Conservation (phyloP, 148 eudicot species). For the Amaranthus palmeri region DNA sequence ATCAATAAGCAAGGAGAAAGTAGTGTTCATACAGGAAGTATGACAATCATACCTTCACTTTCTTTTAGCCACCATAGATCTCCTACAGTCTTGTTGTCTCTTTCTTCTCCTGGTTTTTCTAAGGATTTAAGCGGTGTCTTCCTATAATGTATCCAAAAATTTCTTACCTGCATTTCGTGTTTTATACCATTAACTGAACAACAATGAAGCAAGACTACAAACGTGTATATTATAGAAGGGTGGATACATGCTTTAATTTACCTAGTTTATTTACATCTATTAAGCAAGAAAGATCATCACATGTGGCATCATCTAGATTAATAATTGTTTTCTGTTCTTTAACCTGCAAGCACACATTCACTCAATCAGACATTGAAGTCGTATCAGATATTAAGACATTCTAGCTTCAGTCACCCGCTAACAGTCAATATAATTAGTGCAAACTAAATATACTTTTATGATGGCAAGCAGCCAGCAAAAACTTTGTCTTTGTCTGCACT, state of each 20-base stretch:
- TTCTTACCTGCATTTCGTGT: constrained; percentile 34
- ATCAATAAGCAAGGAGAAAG: background rate
- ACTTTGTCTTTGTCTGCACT: constrained; percentile 1
- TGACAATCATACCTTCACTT: constrained; percentile 64
- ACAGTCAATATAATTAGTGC: background rate
- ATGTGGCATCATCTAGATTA: constrained; percentile 65
- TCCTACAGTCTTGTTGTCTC: constrained; percentile 41
- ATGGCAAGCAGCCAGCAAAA: background rate
- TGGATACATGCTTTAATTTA: constrained; percentile 11
- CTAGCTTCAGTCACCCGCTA: constrained; percentile 1
- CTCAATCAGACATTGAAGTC: constrained; percentile 7
- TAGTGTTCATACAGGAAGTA: too few species aligned
- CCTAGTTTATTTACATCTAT: constrained; percentile 50
- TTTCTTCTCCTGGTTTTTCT: constrained; percentile 84
- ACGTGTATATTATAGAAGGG: background rate
- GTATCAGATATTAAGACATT: constrained; percentile 4
- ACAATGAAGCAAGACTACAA: background rate
- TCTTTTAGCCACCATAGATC: constrained; percentile 23
- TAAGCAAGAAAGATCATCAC: constrained; percentile 59
- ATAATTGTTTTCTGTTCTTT: constrained; percentile 35
- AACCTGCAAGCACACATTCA: constrained; percentile 32
- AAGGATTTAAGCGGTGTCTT: constrained; percentile 58
- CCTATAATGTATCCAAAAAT: constrained; percentile 39
- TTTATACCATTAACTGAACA: constrained; percentile 9
- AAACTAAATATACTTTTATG: background rate